Evolutionary conservation across 805 yeast genomes (phyloP), one percentile per base, ranked within the genome.

Genomic region (Ogataea nakhonphanomensis): DNA sequence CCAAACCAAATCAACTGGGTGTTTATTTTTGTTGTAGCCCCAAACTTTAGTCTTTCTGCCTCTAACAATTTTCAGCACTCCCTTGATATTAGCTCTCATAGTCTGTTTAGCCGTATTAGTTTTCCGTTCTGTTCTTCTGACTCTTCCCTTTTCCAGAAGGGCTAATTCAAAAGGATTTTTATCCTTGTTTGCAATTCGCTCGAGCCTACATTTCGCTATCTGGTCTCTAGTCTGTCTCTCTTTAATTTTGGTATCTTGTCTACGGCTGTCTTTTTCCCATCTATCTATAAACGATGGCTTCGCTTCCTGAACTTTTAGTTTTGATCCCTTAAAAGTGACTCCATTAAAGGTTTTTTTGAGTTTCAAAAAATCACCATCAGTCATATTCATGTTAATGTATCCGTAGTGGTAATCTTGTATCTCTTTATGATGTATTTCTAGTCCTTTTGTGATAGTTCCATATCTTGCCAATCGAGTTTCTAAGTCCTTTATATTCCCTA

Each of bases 11-110:
- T 83, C 93, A 25, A 73, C 70, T 2, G 71, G 58, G 3, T 71
- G 67, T 52, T 75, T 81, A 47, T 76, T 73, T 64, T 84, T 85
- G 49, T 84, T 89, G 45, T 78, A 73, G 3, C 98, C 98, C 99
- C 99, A 91, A 29, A 93, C 71, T 58, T 89, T 89, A 24, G 81
- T 78, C 64, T 89, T 88, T 51, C 73, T 74, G 49, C 81, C 68
- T 51, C 76, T 76, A 41, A 84, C 62, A 5, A 69, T 67, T 59
- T 76, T 79, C 38, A 77, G 62, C 33, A 63, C 73, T 6, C 81
- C 87, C 53, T 74, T 78, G 43, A 75, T 70, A 45, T 67, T 69
- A 3, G 83, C 71, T 50, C 97, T 71, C 47, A 86, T 69, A 0
- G 95, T 81, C 48, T 81, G 74, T 37, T 71, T 66, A 40, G 73